Evolutionary conservation across 2,329 filamentous ascomycete genomes (phyloP).

Genomic region (Cylindrodendrum hubeiense): DNA sequence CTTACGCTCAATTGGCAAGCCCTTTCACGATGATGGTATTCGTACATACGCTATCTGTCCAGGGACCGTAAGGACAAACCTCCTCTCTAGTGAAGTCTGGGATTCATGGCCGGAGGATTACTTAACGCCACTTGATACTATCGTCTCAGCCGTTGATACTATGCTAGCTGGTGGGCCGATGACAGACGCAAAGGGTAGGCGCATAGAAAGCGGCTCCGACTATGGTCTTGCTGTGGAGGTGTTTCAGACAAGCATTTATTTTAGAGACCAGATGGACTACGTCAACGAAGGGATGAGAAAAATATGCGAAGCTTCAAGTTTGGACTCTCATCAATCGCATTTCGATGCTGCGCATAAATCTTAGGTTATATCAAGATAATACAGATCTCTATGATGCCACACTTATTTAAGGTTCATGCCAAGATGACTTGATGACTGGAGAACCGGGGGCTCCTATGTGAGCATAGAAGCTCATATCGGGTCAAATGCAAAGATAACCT

Average conservation of each 20-base stretch:
- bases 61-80: conserved; percentile 11
- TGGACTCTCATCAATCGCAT: conserved; percentile 24
- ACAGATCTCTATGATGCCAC: too few species aligned
- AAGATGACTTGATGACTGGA: too few species aligned
- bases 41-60: conserved; percentile 19
- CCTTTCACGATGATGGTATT: conserved; percentile 13
- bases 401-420: too few species aligned
- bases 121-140: conserved; percentile 10
- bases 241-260: conserved; percentile 45
- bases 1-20: conserved; percentile 15
- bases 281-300: conserved; percentile 41
- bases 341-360: not conserved
- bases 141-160: conserved; percentile 8
- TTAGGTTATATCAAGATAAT: not conserved
- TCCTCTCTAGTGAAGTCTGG: conserved; percentile 7
- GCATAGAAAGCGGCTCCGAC: not conserved
- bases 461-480: too few species aligned
- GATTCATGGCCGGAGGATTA: conserved; percentile 9
- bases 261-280: conserved; percentile 38
- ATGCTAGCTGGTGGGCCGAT: conserved; percentile 4
- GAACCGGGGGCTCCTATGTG: too few species aligned
- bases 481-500: too few species aligned
- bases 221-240: conserved; percentile 19
- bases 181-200: conserved; percentile 5
- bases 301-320: conserved; percentile 33